Percentiles rank a stretch among this genome's conserved stretches.
Evolutionary conservation across 805 yeast genomes (phyloP).

Genomic region (Metschnikowia santaceciliae): DNA sequence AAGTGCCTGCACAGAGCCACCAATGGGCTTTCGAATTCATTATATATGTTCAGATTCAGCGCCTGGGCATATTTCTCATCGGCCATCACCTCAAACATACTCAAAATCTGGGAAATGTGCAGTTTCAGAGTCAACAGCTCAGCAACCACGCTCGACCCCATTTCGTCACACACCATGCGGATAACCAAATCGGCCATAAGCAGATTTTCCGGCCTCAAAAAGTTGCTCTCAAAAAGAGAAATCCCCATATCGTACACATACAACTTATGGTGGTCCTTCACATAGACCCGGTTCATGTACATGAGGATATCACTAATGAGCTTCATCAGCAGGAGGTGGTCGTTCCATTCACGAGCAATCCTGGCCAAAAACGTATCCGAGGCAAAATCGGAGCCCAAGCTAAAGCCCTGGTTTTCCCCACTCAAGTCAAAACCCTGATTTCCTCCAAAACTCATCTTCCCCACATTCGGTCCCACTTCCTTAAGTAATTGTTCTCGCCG

Average conservation of each 20-base stretch:
- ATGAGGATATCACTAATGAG: slow-evolving; percentile 79
- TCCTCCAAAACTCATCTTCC: no score
- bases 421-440: no score
- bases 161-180: slow-evolving; percentile 48
- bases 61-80: slow-evolving; percentile 31
- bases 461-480: no score
- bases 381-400: no score
- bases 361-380: no score
- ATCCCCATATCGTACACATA: slow-evolving; percentile 73
- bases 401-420: no score
- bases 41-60: slow-evolving; percentile 50
- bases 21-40: slow-evolving; percentile 64
- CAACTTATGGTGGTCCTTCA: slow-evolving; percentile 61
- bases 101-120: slow-evolving; percentile 56
- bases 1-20: slow-evolving; percentile 51
- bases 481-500: no score
- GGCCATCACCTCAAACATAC: slow-evolving; percentile 66
- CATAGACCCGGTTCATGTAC: slow-evolving; percentile 83
- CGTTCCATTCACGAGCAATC: slow-evolving; percentile 56
- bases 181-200: slow-evolving; percentile 51
- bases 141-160: slow-evolving; percentile 25
- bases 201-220: slow-evolving; percentile 48
- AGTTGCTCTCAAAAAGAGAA: slow-evolving; percentile 55
- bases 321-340: slow-evolving; percentile 66
- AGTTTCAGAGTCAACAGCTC: slow-evolving; percentile 41